Evolutionary conservation across 2,329 filamentous ascomycete species (phyloP).

Genomic region (Penicillium vulpinum): DNA sequence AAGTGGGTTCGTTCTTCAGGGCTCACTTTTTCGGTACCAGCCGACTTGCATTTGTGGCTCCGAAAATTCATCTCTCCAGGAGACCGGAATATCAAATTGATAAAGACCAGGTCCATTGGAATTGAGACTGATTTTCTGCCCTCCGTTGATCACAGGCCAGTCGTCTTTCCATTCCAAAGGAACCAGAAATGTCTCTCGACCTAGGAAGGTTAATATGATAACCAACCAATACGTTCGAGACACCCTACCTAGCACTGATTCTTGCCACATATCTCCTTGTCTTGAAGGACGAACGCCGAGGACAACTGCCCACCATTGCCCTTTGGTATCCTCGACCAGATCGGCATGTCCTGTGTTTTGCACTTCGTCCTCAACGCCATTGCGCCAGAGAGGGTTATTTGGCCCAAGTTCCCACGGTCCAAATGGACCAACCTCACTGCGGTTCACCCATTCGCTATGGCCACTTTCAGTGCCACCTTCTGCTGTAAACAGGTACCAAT

Average conservation of each 20-base stretch:
- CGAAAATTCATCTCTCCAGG: slow-evolving; percentile 42
- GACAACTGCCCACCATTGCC: slow-evolving; percentile 53
- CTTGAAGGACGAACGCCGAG: slow-evolving; percentile 47
- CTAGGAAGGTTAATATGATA: slow-evolving; percentile 23
- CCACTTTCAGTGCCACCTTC: slow-evolving; percentile 60
- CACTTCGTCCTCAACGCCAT: slow-evolving; percentile 50
- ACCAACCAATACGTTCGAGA: neutral
- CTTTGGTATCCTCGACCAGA: slow-evolving; percentile 47
- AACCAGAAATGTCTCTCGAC: slow-evolving; percentile 54
- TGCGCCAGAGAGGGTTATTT: slow-evolving; percentile 57
- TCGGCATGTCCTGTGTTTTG: slow-evolving; percentile 55
- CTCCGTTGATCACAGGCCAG: slow-evolving; percentile 55
- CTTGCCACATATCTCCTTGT: slow-evolving; percentile 32
- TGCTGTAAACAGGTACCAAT: slow-evolving; percentile 56
- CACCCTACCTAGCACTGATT: slow-evolving; percentile 45
- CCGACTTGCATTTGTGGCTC: slow-evolving; percentile 27
- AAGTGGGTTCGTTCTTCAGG: neutral
- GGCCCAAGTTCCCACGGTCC: slow-evolving; percentile 65
- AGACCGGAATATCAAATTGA: slow-evolving; percentile 8
- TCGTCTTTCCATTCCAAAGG: slow-evolving; percentile 53
- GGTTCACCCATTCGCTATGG: slow-evolving; percentile 61
- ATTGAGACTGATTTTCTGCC: slow-evolving; percentile 45
- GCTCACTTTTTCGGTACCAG: slow-evolving; percentile 46
- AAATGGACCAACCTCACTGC: slow-evolving; percentile 55
- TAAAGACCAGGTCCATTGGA: slow-evolving; percentile 24